Base-by-base conservation (phyloP, 805 yeast genomes). In the Candida ortonii region DNA sequence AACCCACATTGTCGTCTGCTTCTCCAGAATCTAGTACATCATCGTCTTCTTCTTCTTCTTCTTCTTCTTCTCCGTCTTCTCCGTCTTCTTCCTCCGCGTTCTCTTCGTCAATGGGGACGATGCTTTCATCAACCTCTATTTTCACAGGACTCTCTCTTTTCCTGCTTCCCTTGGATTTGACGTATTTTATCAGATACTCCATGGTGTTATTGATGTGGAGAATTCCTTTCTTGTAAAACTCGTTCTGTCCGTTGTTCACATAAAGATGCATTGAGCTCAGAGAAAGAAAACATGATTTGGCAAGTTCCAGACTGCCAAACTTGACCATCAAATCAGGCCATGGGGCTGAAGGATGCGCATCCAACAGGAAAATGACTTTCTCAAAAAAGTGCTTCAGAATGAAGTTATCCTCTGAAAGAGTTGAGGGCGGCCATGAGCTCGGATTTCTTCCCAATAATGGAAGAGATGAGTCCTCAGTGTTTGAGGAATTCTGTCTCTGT, bases 281-380 rank as follows among this genome's bases (percentile, higher is more conserved):
- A 3, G 79, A 73, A 14, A 76, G 65, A 44, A 76, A 75, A 41
- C 81, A 76, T 41, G 77, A 70, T 35, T 76, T 61, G 1, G 80
- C 80, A 28, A 76, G 66, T 43, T 74, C 76, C 43, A 71, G 67
- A 46, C 75, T 78, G 44, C 80, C 75, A 47, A 75, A 75, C 33
- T 69, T 67, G 40, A 76, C 57, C 26, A 78, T 78, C 37, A 76
- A 51, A 38, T 73, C 75, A 0, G 81, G 81, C 80, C 80, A 73
- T 3, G 80, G 80, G 1, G 78, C 62, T 25, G 71, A 70, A 0
- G 80, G 81, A 47, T 76, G 80, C 0, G 78, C 78, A 55, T 76
- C 81, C 21, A 75, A 52, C 25, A 75, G 47, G 1, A 76, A 78
- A 5, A 76, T 52, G 22, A 76, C 57, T 39, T 71, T 68, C 43